Conservation (phyloP, 1,284 basidiomycete species). For the Sporisorium iseilematis-ciliati region DNA sequence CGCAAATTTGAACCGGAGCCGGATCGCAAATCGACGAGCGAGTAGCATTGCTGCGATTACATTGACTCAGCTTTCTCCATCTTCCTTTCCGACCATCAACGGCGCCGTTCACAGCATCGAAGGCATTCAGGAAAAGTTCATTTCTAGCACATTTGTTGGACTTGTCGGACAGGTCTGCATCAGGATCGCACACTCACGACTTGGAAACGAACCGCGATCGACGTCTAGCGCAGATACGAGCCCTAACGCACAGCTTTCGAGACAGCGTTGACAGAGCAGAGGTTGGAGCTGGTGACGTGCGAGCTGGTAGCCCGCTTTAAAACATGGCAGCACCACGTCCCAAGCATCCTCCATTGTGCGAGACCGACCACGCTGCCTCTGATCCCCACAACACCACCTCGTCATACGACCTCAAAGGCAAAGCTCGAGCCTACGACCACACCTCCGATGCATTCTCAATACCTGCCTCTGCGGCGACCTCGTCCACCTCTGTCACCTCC, state of each 20-base stretch:
- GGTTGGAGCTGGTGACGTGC: neutral
- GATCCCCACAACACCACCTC: constrained; percentile 26
- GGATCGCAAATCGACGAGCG: too few species aligned
- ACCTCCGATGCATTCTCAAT: constrained; percentile 29
- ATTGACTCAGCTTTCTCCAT: constrained; percentile 2
- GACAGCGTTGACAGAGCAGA: neutral
- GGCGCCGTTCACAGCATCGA: neutral
- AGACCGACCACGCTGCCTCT: constrained; percentile 46
- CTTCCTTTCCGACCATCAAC: constrained; percentile 2
- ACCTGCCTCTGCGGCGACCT: neutral
- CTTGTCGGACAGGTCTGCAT: neutral
- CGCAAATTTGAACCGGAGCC: neutral
- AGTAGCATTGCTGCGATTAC: constrained; percentile 8
- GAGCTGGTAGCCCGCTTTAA: neutral
- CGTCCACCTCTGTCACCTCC: constrained; percentile 4
- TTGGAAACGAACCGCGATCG: neutral
- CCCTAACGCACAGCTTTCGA: neutral
- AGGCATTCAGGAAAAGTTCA: neutral
- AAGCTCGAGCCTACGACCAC: constrained; percentile 30
- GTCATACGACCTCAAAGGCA: constrained; percentile 31
- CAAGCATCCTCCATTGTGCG: constrained; percentile 50
- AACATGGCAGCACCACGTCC: constrained; percentile 37
- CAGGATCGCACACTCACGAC: neutral
- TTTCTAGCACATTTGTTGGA: neutral
- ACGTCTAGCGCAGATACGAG: neutral